Base-by-base conservation (phyloP, 306 rosid species). In the Fragaria vesca region DNA sequence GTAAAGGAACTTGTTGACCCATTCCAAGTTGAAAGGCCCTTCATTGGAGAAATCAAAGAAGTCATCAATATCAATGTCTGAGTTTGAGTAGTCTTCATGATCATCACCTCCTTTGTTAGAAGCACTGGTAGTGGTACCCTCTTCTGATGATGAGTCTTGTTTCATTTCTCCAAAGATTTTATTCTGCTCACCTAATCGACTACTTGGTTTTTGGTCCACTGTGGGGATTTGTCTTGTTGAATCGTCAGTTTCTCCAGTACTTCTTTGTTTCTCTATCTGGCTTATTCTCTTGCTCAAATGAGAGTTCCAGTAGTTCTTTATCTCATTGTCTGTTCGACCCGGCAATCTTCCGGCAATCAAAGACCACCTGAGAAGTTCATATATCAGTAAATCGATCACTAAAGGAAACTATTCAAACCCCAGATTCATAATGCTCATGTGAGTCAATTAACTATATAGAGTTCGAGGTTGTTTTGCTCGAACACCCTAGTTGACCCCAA, bases 301-400 rank as follows among this genome's bases (percentile, higher is more conserved):
- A 83, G 93, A 89, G 71, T 85, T 90, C 94, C 94, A 90, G 75
- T 90, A 87, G 69, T 90, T 90, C 75, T 90, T 90, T 46, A 90
- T 90, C 86, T 90, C 94, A 80, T 90, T 90, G 69, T 90, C 94
- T 57, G 94, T 90, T 79, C 91, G 77, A 8, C 94, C 94, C 0
- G 94, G 94, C 69, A 90, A 77, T 74, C 91, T 77, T 62, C 94
- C 94, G 2, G 94, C 94, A 34, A 90, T 90, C 82, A 90, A 84
- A 20, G 94, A 82, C 94, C 94, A 90, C 90, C 94, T 90, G 24
- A 62, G 12, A 72, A 60, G 17, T 52, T 42, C 21, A 77, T 21
- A 24, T n/a, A 20, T 32, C 4, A 66, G 48, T 38, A 38, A 0
- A 38, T 10, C 46, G 2, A 38, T 32, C 45, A 66, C 36, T 38